These are phyloP conservation scores for Tetratostichococcus sp. DNA, from an alignment of 139 green algal genomes.

Conservation along the genomic window DNA sequence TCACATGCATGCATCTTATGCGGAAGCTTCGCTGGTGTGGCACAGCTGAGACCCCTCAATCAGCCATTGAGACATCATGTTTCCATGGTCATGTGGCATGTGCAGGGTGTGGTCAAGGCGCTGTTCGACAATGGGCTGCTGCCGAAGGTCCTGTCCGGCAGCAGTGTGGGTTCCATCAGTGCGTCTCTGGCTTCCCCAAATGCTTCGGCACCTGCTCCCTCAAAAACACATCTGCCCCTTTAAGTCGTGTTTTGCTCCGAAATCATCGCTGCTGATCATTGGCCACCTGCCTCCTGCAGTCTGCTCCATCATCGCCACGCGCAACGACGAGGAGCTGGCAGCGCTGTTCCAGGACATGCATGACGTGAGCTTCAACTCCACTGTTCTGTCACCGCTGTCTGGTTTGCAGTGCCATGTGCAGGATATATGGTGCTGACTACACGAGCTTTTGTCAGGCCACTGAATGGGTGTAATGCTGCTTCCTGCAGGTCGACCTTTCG, in stretches of 20 bases:
- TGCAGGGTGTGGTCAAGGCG: slow-evolving; percentile 83
- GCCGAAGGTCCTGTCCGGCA: slow-evolving; percentile 87
- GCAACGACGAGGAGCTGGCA: slow-evolving; percentile 71
- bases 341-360: slow-evolving; percentile 61
- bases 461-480: slow-evolving; percentile 2
- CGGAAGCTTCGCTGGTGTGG: too few relatives aligned
- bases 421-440: too few relatives aligned
- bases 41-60: too few relatives aligned
- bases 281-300: slow-evolving; percentile 31
- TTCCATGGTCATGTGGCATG: background rate
- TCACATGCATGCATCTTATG: too few relatives aligned
- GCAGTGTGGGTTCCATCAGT: slow-evolving; percentile 80
- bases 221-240: background rate
- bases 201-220: too few relatives aligned
- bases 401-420: too few relatives aligned
- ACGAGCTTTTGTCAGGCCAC: too few relatives aligned
- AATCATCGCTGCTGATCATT: background rate
- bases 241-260: background rate
- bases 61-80: too few relatives aligned
- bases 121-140: slow-evolving; percentile 88
- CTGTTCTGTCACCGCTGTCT: background rate
- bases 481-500: slow-evolving; percentile 58
- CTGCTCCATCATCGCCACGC: slow-evolving; percentile 61
- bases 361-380: background rate
- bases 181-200: too few relatives aligned